Evolutionary conservation across 495 filamentous ascomycete species (phyloP).

Genomic region (Cercophora scortea): DNA sequence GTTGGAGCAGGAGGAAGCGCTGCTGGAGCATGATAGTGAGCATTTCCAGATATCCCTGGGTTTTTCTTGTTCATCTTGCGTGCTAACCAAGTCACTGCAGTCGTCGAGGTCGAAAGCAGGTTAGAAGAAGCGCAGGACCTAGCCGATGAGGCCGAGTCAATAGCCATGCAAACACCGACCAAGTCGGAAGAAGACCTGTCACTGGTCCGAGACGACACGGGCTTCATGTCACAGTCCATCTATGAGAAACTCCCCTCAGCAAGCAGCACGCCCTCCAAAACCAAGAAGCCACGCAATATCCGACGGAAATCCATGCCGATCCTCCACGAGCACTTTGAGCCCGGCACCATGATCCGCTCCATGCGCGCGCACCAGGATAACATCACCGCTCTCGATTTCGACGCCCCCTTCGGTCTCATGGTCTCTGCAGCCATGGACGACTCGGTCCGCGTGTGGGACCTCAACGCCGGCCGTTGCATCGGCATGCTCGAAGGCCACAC

Average conservation of each 20-base stretch:
- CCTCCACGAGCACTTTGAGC: constrained; percentile 89
- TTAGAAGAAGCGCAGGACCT: constrained; percentile 80
- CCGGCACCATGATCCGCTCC: constrained; percentile 81
- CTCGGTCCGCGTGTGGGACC: constrained; percentile 94
- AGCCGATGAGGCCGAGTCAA: constrained; percentile 58
- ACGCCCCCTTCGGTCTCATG: constrained; percentile 91
- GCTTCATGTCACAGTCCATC: constrained; percentile 97
- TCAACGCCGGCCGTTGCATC: constrained; percentile 85
- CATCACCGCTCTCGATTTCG: constrained; percentile 89
- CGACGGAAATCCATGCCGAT: constrained; percentile 82
- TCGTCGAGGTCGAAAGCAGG: constrained; percentile 75
- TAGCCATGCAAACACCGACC: constrained; percentile 41
- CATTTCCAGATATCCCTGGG: background rate
- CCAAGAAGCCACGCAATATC: constrained; percentile 59
- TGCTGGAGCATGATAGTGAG: constrained; percentile 80
- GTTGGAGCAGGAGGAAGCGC: constrained; percentile 88
- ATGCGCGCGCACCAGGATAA: constrained; percentile 81
- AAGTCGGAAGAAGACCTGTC: constrained; percentile 48
- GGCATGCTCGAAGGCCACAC: constrained; percentile 89
- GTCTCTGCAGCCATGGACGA: constrained; percentile 94
- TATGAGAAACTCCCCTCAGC: constrained; percentile 80
- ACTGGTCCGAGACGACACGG: constrained; percentile 45
- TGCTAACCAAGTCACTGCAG: constrained; percentile 34
- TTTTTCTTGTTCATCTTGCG: background rate
- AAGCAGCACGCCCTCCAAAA: constrained; percentile 41